These are phyloP conservation scores for Cyberlindnera nakhonratchasimensis DNA, from an alignment of 805 yeast species.

Conservation along the genomic window DNA sequence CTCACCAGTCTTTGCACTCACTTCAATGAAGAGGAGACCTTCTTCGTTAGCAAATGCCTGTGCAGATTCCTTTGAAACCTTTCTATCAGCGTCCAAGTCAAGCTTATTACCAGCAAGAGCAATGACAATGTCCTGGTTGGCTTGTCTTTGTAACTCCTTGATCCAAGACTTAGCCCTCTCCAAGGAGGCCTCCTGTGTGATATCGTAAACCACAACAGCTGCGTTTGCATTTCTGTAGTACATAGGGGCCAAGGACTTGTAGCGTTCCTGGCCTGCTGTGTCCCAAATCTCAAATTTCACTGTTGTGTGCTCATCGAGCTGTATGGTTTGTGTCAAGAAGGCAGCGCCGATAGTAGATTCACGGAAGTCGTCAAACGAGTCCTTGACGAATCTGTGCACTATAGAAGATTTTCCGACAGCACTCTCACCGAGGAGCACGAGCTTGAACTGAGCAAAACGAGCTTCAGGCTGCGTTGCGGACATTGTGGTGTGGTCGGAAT, in stretches of 20 bases:
- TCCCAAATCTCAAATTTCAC: conserved; percentile 83
- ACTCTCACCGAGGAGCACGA: conserved; percentile 62
- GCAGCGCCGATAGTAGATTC: conserved; percentile 89
- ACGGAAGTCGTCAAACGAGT: conserved; percentile 66
- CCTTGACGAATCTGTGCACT: conserved; percentile 67
- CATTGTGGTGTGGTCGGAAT: neutral
- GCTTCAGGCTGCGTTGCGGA: conserved; percentile 13
- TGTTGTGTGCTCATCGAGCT: conserved; percentile 48
- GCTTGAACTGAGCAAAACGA: conserved; percentile 52
- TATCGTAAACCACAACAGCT: conserved; percentile 75
- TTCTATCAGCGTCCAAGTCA: conserved; percentile 53
- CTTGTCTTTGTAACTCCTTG: conserved; percentile 67
- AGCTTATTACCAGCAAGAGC: conserved; percentile 75
- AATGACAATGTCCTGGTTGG: conserved; percentile 58
- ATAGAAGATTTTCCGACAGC: conserved; percentile 70
- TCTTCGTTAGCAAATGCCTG: conserved; percentile 53
- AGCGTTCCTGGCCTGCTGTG: conserved; percentile 83
- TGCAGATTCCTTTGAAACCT: conserved; percentile 43
- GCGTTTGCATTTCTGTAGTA: conserved; percentile 79
- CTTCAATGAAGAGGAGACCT: conserved; percentile 48
- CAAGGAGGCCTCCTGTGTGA: conserved; percentile 61
- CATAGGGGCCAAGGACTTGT: conserved; percentile 77
- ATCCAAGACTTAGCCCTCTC: conserved; percentile 74
- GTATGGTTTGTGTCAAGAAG: conserved; percentile 65
- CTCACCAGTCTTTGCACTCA: conserved; percentile 56